These are phyloP conservation scores for Pseudogymnoascus sp. DNA, from an alignment of 2,329 filamentous ascomycete species.

Conservation along the genomic window DNA sequence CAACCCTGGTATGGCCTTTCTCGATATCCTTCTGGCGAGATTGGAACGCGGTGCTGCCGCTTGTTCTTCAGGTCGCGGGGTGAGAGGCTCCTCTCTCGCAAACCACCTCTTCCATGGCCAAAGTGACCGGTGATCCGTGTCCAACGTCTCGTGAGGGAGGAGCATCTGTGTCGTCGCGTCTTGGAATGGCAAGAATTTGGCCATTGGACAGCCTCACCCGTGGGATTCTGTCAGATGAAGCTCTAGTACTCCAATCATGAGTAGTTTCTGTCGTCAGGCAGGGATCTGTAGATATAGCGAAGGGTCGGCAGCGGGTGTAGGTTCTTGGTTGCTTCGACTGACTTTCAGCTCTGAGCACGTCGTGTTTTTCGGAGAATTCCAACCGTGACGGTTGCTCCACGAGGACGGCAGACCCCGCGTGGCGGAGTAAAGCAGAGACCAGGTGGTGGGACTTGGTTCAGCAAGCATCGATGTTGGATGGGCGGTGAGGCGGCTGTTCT, in stretches of 20 bases:
- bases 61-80: constrained; percentile 18
- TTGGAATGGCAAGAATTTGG: constrained; percentile 4
- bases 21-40: constrained; percentile 25
- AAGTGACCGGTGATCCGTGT: constrained; percentile 23
- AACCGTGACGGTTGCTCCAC: not conserved
- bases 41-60: constrained; percentile 15
- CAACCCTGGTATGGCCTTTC: constrained; percentile 68
- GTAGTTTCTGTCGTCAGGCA: not conserved
- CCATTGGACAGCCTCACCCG: constrained; percentile 6
- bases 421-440: not conserved
- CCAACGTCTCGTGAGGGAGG: constrained; percentile 20
- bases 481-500: constrained; percentile 7
- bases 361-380: constrained; percentile 3
- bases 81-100: constrained; percentile 22
- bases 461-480: constrained; percentile 1
- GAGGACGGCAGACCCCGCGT: constrained; percentile 7
- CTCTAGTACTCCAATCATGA: constrained; percentile 1
- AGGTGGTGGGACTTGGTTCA: not conserved
- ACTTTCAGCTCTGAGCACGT: not conserved
- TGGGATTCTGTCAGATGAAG: constrained; percentile 6
- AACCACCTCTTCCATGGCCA: constrained; percentile 28
- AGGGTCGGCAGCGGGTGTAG: not conserved
- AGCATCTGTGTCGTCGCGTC: constrained; percentile 24
- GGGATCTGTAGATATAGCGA: not conserved
- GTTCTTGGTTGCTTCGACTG: not conserved